phyloP scores from a whole-genome alignment of 495 filamentous ascomycete genomes.

The Hyaloscypha variabilis region DNA sequence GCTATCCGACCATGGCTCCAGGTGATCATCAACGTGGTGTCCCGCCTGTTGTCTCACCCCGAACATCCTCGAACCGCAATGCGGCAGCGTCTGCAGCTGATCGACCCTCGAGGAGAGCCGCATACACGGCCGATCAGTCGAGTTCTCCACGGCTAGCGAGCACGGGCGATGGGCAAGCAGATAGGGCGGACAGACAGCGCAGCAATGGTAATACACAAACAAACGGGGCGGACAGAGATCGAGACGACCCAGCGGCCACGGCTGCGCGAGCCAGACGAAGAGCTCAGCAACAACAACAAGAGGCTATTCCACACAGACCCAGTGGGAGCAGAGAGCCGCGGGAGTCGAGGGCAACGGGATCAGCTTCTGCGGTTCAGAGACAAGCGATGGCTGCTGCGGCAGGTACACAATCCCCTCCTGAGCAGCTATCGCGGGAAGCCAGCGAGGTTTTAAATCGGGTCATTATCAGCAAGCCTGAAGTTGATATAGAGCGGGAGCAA shows the following conservation, averaged over 20 bases:
- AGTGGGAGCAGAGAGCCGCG: slow-evolving; percentile 52
- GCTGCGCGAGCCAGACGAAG: slow-evolving; percentile 54
- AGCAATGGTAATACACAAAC: slow-evolving; percentile 39
- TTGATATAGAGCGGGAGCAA: slow-evolving; percentile 76
- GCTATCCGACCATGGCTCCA: slow-evolving; percentile 37
- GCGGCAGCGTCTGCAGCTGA: slow-evolving; percentile 26
- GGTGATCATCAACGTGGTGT: slow-evolving; percentile 36
- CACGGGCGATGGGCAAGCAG: slow-evolving; percentile 40
- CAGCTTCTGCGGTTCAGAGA: slow-evolving; percentile 30
- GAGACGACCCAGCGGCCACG: slow-evolving; percentile 41
- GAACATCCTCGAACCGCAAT: slow-evolving; percentile 62
- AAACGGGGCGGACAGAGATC: slow-evolving; percentile 24
- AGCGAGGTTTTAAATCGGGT: slow-evolving; percentile 74
- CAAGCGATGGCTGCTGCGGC: slow-evolving; percentile 46
- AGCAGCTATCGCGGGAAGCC: slow-evolving; percentile 56
- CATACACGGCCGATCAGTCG: slow-evolving; percentile 34
- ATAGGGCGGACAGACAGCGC: slow-evolving; percentile 31
- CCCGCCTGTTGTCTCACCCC: slow-evolving; percentile 57
- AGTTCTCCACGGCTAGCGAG: slow-evolving; percentile 46
- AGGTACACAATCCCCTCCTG: slow-evolving; percentile 31
- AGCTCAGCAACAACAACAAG: slow-evolving; percentile 43
- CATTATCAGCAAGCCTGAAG: slow-evolving; percentile 75
- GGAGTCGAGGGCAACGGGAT: slow-evolving; percentile 36
- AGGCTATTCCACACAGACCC: slow-evolving; percentile 44
- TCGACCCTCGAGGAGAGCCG: slow-evolving; percentile 28